Percentiles rank a stretch among this genome's conserved stretches.
Evolutionary conservation across 768 basidiomycete genomes (phyloP).

Genomic region (Hortiboletus campestris): DNA sequence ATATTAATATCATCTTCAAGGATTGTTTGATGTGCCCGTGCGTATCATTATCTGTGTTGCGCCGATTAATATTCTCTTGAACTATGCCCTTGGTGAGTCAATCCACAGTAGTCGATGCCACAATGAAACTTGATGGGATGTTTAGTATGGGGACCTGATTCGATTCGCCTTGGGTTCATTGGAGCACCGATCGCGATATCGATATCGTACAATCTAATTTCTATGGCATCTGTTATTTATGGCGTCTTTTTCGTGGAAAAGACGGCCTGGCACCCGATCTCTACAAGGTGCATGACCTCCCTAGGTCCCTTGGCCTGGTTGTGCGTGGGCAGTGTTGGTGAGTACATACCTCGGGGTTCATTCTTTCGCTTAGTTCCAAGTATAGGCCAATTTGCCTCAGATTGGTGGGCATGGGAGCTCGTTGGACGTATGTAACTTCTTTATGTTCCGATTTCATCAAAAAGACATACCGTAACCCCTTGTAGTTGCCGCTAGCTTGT

Average conservation of each 20-base stretch:
- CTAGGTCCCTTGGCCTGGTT: conserved; percentile 69
- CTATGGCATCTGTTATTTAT: conserved; percentile 58
- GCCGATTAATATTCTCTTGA: conserved; percentile 81
- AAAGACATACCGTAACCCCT: neutral
- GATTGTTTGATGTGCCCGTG: conserved; percentile 83
- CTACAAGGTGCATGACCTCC: conserved; percentile 58
- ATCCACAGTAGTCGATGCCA: too few relatives aligned
- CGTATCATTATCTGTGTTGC: conserved; percentile 78
- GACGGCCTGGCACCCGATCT: conserved; percentile 86
- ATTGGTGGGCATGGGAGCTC: conserved; percentile 99
- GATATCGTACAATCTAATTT: conserved; percentile 81
- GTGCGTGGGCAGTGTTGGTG: conserved; percentile 78
- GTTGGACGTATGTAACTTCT: conserved; percentile 44
- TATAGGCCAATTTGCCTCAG: conserved; percentile 72
- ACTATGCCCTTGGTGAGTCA: conserved; percentile 71
- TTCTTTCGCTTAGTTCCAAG: too few relatives aligned
- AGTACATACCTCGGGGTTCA: conserved; percentile 12
- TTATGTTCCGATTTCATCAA: neutral
- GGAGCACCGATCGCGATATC: conserved; percentile 91
- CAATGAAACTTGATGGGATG: conserved; percentile 41
- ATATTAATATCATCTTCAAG: conserved; percentile 30
- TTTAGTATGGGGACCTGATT: conserved; percentile 87
- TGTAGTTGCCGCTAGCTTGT: conserved; percentile 54
- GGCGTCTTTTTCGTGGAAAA: conserved; percentile 60
- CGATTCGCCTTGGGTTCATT: conserved; percentile 80